A percentile compares a stretch with the other conserved stretches of the same genome.
phyloP scores from a whole-genome alignment of 306 rosid species.

The Fragaria nilgerrensis region DNA sequence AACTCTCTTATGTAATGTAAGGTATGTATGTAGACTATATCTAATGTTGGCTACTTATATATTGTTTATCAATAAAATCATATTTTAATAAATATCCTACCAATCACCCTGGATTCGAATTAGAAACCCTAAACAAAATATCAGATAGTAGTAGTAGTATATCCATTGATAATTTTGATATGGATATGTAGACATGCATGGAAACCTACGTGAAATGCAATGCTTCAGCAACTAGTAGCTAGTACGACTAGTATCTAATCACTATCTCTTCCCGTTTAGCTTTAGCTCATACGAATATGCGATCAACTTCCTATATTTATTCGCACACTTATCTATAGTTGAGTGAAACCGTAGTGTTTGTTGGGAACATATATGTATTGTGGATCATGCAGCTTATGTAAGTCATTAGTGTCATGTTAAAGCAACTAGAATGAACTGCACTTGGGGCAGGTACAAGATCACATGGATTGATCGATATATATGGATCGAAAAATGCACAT shows the following conservation, averaged over 20 bases:
- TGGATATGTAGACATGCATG: not conserved
- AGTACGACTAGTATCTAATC: not conserved
- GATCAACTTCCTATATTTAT: not conserved
- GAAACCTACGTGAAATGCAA: not conserved
- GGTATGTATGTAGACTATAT: too few relatives aligned
- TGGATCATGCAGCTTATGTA: not conserved
- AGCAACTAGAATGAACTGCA: not conserved
- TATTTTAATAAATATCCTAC: not conserved
- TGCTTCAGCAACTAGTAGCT: not conserved
- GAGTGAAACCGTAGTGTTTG: not conserved
- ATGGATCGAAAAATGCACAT: not conserved
- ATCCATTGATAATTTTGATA: not conserved
- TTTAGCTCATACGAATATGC: not conserved
- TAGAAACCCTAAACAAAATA: not conserved
- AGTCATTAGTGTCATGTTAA: not conserved
- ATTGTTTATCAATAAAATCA: too few relatives aligned
- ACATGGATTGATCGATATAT: conserved; percentile 16
- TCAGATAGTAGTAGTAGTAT: not conserved
- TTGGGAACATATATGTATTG: not conserved
- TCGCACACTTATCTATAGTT: not conserved
- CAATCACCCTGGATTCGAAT: not conserved
- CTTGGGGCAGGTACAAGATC: conserved; percentile 12
- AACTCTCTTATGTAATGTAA: too few relatives aligned
- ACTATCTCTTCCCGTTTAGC: not conserved
- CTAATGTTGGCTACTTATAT: too few relatives aligned